phyloP scores from a whole-genome alignment of 106 monocot genomes.

The Dactylorhiza incarnata region DNA sequence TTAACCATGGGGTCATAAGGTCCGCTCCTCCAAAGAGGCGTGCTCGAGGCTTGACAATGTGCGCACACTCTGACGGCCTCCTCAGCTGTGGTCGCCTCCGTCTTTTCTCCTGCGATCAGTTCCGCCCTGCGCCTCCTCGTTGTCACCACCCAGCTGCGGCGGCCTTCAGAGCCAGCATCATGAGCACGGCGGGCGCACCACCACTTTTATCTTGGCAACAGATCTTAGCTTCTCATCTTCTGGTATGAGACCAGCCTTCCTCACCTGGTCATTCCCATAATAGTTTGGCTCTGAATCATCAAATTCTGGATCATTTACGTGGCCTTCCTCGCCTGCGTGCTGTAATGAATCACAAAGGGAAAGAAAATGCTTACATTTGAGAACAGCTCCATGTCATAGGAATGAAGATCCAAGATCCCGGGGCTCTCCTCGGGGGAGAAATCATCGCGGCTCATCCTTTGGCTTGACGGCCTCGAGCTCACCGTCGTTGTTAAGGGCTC shows the following conservation, averaged over 20 bases:
- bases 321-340: not conserved
- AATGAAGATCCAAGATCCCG: slow-evolving; percentile 72
- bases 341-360: not conserved
- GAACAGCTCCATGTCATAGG: slow-evolving; percentile 65
- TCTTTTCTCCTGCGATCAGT: no score
- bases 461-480: slow-evolving; percentile 26
- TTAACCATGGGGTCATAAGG: no score
- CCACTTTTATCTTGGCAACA: slow-evolving; percentile 83
- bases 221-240: slow-evolving; percentile 49
- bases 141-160: no score
- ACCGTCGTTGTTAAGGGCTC: slow-evolving; percentile 23
- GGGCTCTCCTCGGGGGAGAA: slow-evolving; percentile 49
- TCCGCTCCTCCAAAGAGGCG: no score
- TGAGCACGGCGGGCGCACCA: no score
- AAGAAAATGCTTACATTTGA: slow-evolving; percentile 24
- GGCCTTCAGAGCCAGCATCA: no score
- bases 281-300: slow-evolving; percentile 36
- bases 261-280: slow-evolving; percentile 19
- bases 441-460: slow-evolving; percentile 29
- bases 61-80: no score
- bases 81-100: no score
- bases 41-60: no score
- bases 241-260: slow-evolving; percentile 19
- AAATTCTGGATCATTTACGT: slow-evolving; percentile 24
- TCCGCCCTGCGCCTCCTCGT: no score